Conservation (phyloP, 352 stramenopile genomes). For the Globisporangium iwayamae region DNA sequence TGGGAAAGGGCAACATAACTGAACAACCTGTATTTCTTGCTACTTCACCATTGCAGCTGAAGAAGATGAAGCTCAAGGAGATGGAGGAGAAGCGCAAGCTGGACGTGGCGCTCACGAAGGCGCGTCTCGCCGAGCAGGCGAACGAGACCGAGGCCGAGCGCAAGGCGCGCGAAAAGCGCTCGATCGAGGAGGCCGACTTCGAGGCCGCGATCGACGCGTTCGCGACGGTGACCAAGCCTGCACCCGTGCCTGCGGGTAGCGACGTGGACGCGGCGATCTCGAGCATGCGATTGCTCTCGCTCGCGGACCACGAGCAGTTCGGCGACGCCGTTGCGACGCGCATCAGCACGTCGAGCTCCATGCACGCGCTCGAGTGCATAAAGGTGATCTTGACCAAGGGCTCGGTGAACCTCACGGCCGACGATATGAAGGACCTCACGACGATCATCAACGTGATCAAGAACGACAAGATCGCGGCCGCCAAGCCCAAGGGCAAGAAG, state of each 20-base stretch:
- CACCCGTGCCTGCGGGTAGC: slow-evolving; percentile 20
- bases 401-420: slow-evolving; percentile 69
- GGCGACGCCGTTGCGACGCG: slow-evolving; percentile 58
- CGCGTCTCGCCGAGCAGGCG: slow-evolving; percentile 61
- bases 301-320: slow-evolving; percentile 73
- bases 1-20: slow-evolving; percentile 1
- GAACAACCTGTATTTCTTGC: background rate
- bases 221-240: slow-evolving; percentile 38
- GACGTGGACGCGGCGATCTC: slow-evolving; percentile 50
- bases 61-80: slow-evolving; percentile 86
- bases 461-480: slow-evolving; percentile 82
- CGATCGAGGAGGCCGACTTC: slow-evolving; percentile 70
- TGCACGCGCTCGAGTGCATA: slow-evolving; percentile 75
- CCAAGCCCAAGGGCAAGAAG: slow-evolving; percentile 85
- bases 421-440: slow-evolving; percentile 87
- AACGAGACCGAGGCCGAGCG: slow-evolving; percentile 64
- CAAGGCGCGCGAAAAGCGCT: slow-evolving; percentile 51
- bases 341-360: slow-evolving; percentile 61
- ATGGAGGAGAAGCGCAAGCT: slow-evolving; percentile 80
- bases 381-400: slow-evolving; percentile 81
- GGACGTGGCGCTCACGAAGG: slow-evolving; percentile 73
- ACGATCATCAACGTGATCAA: slow-evolving; percentile 87
- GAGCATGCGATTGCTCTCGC: slow-evolving; percentile 59
- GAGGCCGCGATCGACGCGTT: slow-evolving; percentile 77
- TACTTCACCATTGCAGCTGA: slow-evolving; percentile 30